A percentile compares a stretch with the other conserved stretches of the same genome.
Evolutionary conservation across 371 early-diverging fungal species (phyloP).

Genomic region (Furculomyces boomerangus): DNA sequence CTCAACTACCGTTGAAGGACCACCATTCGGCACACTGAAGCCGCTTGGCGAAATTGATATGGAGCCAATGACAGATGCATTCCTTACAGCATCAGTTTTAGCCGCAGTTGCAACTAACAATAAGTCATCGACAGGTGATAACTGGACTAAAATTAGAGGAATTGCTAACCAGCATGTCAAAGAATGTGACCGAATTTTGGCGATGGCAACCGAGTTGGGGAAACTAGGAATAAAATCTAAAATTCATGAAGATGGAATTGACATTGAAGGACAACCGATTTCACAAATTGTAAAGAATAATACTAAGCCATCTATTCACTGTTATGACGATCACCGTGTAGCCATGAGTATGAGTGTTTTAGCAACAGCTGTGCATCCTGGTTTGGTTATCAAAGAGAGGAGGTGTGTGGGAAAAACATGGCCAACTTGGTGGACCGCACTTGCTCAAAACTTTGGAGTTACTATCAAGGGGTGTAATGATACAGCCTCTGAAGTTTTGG

Average conservation of each 20-base stretch:
- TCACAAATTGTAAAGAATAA: neutral
- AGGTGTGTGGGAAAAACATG: conserved; percentile 96
- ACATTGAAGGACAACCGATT: conserved; percentile 48
- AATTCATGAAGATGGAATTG: conserved; percentile 81
- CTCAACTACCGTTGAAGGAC: conserved; percentile 81
- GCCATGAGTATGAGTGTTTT: conserved; percentile 92
- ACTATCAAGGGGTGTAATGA: conserved; percentile 54
- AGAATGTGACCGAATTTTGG: conserved; percentile 93
- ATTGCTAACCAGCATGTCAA: conserved; percentile 96
- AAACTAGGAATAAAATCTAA: conserved; percentile 71
- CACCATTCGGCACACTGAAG: conserved; percentile 44
- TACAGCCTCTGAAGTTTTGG: neutral
- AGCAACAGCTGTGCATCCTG: conserved; percentile 51
- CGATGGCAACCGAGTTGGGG: conserved; percentile 83
- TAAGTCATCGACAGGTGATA: conserved; percentile 8
- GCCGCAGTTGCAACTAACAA: conserved; percentile 55
- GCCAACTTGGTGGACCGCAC: conserved; percentile 94
- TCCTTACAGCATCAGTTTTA: conserved; percentile 83
- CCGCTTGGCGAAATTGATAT: conserved; percentile 79
- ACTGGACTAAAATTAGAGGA: conserved; percentile 70
- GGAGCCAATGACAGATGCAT: conserved; percentile 97
- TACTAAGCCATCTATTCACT: conserved; percentile 43
- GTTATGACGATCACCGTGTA: conserved; percentile 94
- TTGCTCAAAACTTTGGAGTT: conserved; percentile 58
- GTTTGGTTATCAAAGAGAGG: conserved; percentile 69